A percentile compares a stretch with the other conserved stretches of the same genome.
phyloP scores from a whole-genome alignment of 768 basidiomycete genomes.

The Leucocoprinus leucothites region DNA sequence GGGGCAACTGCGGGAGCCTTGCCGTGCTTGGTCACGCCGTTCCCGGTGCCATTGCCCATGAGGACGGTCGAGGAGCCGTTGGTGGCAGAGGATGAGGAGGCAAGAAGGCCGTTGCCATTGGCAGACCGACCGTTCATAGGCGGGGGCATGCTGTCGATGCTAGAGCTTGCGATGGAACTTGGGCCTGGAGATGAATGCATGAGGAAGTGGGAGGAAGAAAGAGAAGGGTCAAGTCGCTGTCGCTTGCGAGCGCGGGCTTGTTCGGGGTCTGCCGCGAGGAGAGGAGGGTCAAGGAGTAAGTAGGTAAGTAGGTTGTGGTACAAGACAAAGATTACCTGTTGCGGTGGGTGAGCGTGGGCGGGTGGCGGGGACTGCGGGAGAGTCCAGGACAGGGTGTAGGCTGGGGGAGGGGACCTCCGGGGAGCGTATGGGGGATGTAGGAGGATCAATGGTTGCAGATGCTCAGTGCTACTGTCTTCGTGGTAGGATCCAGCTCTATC shows the following conservation, averaged over 20 bases:
- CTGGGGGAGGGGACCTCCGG: constrained; percentile 50
- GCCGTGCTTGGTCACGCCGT: constrained; percentile 50
- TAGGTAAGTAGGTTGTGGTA: constrained; percentile 13
- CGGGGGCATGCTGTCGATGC: constrained; percentile 20
- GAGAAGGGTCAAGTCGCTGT: constrained; percentile 54
- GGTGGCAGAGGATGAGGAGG: constrained; percentile 23
- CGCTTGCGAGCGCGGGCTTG: constrained; percentile 62
- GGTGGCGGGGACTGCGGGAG: constrained; percentile 49
- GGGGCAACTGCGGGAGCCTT: constrained; percentile 44
- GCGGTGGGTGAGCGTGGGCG: constrained; percentile 61
- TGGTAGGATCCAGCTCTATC: too few species aligned
- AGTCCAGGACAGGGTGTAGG: constrained; percentile 46
- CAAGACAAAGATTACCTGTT: too few species aligned
- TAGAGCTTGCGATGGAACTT: constrained; percentile 32
- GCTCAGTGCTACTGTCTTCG: constrained; percentile 16
- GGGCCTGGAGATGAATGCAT: constrained; percentile 59
- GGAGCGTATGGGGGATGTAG: constrained; percentile 50
- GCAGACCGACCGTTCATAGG: constrained; percentile 36
- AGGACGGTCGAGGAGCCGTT: constrained; percentile 27
- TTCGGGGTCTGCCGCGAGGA: constrained; percentile 43
- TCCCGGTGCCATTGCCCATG: constrained; percentile 45
- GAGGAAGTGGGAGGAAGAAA: constrained; percentile 18
- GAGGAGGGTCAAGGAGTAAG: too few species aligned
- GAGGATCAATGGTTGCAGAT: constrained; percentile 61
- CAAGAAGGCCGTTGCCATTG: constrained; percentile 34